phyloP scores from a whole-genome alignment of 2,329 filamentous ascomycete genomes.

The Rugonectria rugulosa region DNA sequence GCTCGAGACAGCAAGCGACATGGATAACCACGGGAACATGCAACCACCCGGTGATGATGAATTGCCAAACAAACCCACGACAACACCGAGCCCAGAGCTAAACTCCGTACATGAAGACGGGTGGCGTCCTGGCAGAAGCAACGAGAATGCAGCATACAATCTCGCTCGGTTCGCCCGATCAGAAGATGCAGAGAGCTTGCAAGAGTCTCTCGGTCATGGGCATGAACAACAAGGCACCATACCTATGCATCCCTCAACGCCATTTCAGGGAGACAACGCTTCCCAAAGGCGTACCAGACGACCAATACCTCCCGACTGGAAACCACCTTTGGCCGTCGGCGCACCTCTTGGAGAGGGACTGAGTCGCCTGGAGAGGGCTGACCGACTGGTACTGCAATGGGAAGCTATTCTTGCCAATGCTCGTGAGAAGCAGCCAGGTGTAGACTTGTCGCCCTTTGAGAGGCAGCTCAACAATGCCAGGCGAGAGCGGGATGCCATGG shows the following conservation, averaged over 20 bases:
- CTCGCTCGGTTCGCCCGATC: constrained; percentile 16
- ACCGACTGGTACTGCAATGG: constrained; percentile 35
- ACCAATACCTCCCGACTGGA: constrained; percentile 27
- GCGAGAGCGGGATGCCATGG: constrained; percentile 25
- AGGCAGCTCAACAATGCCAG: constrained; percentile 22
- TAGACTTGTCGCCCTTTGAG: constrained; percentile 33
- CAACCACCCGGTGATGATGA: too few species aligned
- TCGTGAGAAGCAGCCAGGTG: constrained; percentile 27
- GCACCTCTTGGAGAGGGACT: constrained; percentile 33
- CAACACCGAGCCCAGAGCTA: background rate
- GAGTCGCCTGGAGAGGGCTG: constrained; percentile 33
- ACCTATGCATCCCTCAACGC: background rate
- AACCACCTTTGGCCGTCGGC: constrained; percentile 34
- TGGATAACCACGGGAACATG: too few species aligned
- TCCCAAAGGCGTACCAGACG: constrained; percentile 4
- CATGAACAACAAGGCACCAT: background rate
- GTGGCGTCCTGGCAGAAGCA: constrained; percentile 32
- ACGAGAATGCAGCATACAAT: constrained; percentile 31
- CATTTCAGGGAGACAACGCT: background rate
- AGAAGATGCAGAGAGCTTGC: background rate
- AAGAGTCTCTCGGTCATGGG: background rate
- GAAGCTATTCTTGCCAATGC: constrained; percentile 34
- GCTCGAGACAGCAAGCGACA: too few species aligned
- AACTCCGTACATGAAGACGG: background rate
- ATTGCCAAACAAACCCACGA: too few species aligned